A percentile compares a stretch with the other conserved stretches of the same genome.
These are phyloP conservation scores for Farysia itapuensis DNA, from an alignment of 1,284 basidiomycete genomes.

Conservation along the genomic window DNA sequence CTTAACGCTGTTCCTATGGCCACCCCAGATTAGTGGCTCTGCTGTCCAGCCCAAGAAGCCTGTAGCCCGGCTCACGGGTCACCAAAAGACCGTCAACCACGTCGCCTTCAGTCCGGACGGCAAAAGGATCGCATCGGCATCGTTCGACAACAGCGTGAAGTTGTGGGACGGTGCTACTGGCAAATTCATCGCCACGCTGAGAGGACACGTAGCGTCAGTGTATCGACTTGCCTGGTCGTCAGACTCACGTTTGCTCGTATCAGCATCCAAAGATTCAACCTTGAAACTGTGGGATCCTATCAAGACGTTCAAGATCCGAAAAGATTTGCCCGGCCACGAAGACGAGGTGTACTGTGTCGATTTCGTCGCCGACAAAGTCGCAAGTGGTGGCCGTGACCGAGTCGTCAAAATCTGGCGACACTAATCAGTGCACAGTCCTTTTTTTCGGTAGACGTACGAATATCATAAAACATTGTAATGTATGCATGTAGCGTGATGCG, in stretches of 20 bases:
- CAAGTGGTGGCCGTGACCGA: constrained; percentile 79
- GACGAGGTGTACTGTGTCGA: constrained; percentile 96
- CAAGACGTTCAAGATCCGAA: constrained; percentile 72
- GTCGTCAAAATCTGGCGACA: constrained; percentile 65
- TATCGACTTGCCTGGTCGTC: constrained; percentile 94
- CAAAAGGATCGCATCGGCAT: constrained; percentile 82
- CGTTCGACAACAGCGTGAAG: constrained; percentile 88
- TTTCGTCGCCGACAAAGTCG: constrained; percentile 81
- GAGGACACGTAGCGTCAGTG: constrained; percentile 91
- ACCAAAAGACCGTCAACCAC: constrained; percentile 93
- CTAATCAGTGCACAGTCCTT: too few relatives aligned
- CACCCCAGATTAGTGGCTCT: constrained; percentile 42
- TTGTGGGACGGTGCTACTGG: constrained; percentile 82
- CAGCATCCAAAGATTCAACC: constrained; percentile 92
- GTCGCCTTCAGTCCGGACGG: constrained; percentile 95
- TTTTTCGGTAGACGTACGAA: too few relatives aligned
- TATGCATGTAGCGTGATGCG: too few relatives aligned
- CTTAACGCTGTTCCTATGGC: constrained; percentile 69
- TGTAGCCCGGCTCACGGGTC: constrained; percentile 82
- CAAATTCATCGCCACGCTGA: constrained; percentile 72
- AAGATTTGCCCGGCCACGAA: constrained; percentile 89
- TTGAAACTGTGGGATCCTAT: constrained; percentile 63
- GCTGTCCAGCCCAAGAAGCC: constrained; percentile 71
- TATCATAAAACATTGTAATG: too few relatives aligned
- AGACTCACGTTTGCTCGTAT: constrained; percentile 86